Percentiles rank a stretch among this genome's conserved stretches.
Evolutionary conservation across 495 filamentous ascomycete species (phyloP).

Genomic region (Staphylotrichum tortipilum): DNA sequence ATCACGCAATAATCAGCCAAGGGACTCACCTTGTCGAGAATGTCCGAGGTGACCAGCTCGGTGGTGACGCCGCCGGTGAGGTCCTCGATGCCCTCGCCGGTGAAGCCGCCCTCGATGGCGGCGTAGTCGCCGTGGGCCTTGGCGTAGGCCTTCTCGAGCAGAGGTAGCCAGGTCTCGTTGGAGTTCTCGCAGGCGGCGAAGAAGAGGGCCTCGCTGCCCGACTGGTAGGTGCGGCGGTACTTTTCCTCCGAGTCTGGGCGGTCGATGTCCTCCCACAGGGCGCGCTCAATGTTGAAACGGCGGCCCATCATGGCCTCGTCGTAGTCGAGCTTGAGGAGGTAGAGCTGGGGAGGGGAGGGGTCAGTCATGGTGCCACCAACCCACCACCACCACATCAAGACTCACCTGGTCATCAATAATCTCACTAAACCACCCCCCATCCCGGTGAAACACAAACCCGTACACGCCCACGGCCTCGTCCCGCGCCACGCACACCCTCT

Average conservation of each 20-base stretch:
- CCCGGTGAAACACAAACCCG: constrained; percentile 88
- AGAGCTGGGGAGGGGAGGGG: constrained; percentile 45
- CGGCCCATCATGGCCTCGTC: constrained; percentile 44
- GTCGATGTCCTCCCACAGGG: constrained; percentile 63
- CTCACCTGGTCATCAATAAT: constrained; percentile 63
- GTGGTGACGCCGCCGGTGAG: constrained; percentile 86
- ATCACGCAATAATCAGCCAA: too few relatives aligned
- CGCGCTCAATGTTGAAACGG: constrained; percentile 49
- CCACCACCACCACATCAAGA: not conserved
- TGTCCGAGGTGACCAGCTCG: constrained; percentile 68
- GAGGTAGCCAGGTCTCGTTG: constrained; percentile 90
- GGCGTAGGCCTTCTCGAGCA: constrained; percentile 93
- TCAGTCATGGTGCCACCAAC: not conserved
- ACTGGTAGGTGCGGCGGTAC: constrained; percentile 67
- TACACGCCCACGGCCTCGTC: constrained; percentile 83
- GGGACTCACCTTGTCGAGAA: constrained; percentile 64
- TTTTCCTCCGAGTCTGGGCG: constrained; percentile 67
- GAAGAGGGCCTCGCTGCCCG: constrained; percentile 63
- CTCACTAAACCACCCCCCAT: constrained; percentile 86
- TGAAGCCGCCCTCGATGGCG: constrained; percentile 76
- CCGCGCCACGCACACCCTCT: constrained; percentile 71
- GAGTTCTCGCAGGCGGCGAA: constrained; percentile 79
- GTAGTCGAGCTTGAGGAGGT: constrained; percentile 73
- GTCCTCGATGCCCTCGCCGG: constrained; percentile 87
- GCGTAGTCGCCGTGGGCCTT: constrained; percentile 88